phyloP scores from a whole-genome alignment of 2,329 filamentous ascomycete species.

The Tolypocladium sp. region DNA sequence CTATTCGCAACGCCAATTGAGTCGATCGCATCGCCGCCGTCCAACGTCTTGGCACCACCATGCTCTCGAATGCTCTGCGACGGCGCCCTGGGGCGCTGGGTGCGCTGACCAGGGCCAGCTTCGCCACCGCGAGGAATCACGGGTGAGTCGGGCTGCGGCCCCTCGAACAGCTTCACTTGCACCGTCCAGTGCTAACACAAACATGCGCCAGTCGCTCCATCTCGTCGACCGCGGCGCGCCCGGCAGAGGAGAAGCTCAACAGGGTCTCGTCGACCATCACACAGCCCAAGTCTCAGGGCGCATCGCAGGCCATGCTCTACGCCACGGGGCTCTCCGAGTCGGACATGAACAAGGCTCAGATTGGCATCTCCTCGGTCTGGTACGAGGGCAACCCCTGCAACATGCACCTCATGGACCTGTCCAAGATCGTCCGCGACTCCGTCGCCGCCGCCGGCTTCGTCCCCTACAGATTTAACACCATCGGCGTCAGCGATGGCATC shows the following conservation, averaged over 20 bases:
- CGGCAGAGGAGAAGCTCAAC: constrained; percentile 58
- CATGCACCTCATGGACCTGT: constrained; percentile 94
- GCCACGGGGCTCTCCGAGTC: constrained; percentile 79
- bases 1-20: not conserved
- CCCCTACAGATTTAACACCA: constrained; percentile 97
- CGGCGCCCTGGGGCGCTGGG: constrained; percentile 4
- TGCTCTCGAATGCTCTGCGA: constrained; percentile 11
- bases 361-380: constrained; percentile 97
- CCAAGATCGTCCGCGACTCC: constrained; percentile 58
- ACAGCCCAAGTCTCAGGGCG: constrained; percentile 95
- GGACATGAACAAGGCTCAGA: constrained; percentile 93
- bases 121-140: constrained; percentile 6
- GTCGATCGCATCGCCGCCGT: not conserved
- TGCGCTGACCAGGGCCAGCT: constrained; percentile 6
- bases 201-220: constrained; percentile 34
- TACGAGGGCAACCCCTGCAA: constrained; percentile 98
- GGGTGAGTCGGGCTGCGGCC: constrained; percentile 4
- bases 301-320: constrained; percentile 98
- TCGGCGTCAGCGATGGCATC: constrained; percentile 94
- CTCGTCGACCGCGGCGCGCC: constrained; percentile 39
- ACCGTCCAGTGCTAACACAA: not conserved
- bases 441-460: constrained; percentile 65
- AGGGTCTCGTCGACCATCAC: constrained; percentile 78
- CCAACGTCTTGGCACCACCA: constrained; percentile 1
- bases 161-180: not conserved